Base-by-base conservation (phyloP, 2,329 filamentous ascomycete species). In the Epichloe scottii region DNA sequence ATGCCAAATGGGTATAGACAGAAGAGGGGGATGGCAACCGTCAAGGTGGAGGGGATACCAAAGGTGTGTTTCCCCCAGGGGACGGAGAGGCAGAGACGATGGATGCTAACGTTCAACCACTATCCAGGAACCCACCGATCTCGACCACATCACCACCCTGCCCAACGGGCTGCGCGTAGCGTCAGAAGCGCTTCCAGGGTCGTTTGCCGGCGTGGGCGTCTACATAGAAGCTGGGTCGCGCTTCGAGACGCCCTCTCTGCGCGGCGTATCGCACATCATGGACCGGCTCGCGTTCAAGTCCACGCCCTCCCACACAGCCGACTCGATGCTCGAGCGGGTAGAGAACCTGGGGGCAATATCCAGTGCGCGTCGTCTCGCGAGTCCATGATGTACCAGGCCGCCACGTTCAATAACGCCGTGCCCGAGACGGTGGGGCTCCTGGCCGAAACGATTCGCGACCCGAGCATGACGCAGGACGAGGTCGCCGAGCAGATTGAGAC, bases 341-440 rank as follows among this genome's bases (percentile, higher is more conserved):
- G 93, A 97, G 69, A 84, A 83, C 0, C 74, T 98, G 3, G 93
- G 93, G 93, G 93, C 34, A 96, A 96, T 66, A 91, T 98, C 53
- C 90, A 97, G 70, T 98, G 93, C 70, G 90, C 91, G 11, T 96
- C 90, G 1, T 95, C 89, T 2, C 79, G 93, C 57, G 93, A 98
- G 70, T 89, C 89, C 51, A 80, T 98, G 71, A 98, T 98, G 93
- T 98, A 98, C 73, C 93, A 98, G 69, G 88, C 89, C 1, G 93
- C 93, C 26, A 96, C 90, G 33, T 98, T 98, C 79, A 98, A 98
- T 73, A 85, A 84, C 26, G 85, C 89, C 17, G 89, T 98, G 8
- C 84, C 87, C 6, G 81, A 81, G 8, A 89, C 91, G 12, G 80
- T 95, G 23, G 88, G 77, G 33, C 71, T 98, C 17, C 79, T 98